These are phyloP conservation scores for Actinomucor elegans DNA, from an alignment of 371 early-diverging fungal genomes.

Conservation along the genomic window DNA sequence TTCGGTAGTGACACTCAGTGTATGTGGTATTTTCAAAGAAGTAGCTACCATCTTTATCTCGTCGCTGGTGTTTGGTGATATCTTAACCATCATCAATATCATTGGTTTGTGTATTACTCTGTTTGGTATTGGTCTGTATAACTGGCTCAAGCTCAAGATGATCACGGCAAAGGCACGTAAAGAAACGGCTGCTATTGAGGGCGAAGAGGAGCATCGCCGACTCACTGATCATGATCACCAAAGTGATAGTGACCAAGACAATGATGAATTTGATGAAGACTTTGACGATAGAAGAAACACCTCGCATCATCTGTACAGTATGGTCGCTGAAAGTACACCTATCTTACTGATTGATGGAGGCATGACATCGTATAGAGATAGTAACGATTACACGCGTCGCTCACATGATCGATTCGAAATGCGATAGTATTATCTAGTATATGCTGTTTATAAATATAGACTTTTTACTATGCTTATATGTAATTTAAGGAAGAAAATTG, in stretches of 20 bases:
- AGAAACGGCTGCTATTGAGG: not conserved
- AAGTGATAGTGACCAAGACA: not conserved
- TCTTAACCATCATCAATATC: slow-evolving; percentile 62
- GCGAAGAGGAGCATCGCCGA: not conserved
- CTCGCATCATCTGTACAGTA: slow-evolving; percentile 33
- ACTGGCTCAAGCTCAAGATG: slow-evolving; percentile 50
- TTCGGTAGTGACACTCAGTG: slow-evolving; percentile 86
- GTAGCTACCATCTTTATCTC: slow-evolving; percentile 72
- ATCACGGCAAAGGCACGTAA: slow-evolving; percentile 17
- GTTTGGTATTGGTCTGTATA: slow-evolving; percentile 71
- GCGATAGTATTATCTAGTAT: slow-evolving; percentile 17
- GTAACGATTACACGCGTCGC: slow-evolving; percentile 14
- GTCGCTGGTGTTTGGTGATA: slow-evolving; percentile 71
- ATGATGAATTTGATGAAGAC: slow-evolving; percentile 2
- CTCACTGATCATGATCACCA: too few species aligned
- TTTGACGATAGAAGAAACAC: not conserved
- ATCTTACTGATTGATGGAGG: slow-evolving; percentile 44
- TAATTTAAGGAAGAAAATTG: too few species aligned
- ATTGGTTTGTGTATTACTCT: slow-evolving; percentile 73
- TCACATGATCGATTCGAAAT: slow-evolving; percentile 26
- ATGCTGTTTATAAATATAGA: too few species aligned
- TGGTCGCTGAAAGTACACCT: slow-evolving; percentile 52
- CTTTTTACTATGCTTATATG: too few species aligned
- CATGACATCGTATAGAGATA: slow-evolving; percentile 26
- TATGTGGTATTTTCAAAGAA: slow-evolving; percentile 92